phyloP scores from a whole-genome alignment of 345 rosid genomes.

The Citrus trifoliata region DNA sequence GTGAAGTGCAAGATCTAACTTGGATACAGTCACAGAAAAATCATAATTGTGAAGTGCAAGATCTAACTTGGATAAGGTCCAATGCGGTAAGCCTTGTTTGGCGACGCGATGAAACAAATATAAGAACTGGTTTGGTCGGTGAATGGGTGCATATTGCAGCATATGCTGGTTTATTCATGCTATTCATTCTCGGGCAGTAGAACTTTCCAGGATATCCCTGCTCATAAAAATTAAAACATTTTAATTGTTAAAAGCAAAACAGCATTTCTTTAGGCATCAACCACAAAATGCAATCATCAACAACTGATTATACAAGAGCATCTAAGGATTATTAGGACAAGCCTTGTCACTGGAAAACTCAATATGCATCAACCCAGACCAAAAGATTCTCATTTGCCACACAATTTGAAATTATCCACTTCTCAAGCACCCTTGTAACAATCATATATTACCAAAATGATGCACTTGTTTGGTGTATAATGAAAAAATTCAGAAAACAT shows the following conservation, averaged over 20 bases:
- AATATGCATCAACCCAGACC: background rate
- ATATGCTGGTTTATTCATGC: slow-evolving; percentile 98
- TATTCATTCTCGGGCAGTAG: slow-evolving; percentile 93
- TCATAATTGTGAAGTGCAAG: slow-evolving; percentile 11
- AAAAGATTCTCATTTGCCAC: background rate
- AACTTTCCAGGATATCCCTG: slow-evolving; percentile 99
- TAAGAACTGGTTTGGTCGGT: slow-evolving; percentile 92
- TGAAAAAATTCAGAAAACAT: background rate
- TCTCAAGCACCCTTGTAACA: background rate
- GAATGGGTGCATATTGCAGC: slow-evolving; percentile 99
- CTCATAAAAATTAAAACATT: slow-evolving; percentile 5
- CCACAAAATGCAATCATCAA: background rate
- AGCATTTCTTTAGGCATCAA: background rate
- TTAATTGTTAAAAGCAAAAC: background rate
- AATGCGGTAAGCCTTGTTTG: slow-evolving; percentile 98
- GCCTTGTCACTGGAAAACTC: background rate
- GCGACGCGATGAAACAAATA: slow-evolving; percentile 96
- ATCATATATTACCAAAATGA: background rate
- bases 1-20: slow-evolving; percentile 40
- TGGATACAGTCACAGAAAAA: slow-evolving; percentile 52
- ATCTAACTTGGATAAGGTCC: slow-evolving; percentile 88
- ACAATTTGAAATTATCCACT: background rate
- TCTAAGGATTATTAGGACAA: background rate
- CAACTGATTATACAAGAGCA: background rate
- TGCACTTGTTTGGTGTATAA: background rate